Evolutionary conservation across 176 grass and related monocot species (phyloP).

Genomic region (Olyra latifolia): DNA sequence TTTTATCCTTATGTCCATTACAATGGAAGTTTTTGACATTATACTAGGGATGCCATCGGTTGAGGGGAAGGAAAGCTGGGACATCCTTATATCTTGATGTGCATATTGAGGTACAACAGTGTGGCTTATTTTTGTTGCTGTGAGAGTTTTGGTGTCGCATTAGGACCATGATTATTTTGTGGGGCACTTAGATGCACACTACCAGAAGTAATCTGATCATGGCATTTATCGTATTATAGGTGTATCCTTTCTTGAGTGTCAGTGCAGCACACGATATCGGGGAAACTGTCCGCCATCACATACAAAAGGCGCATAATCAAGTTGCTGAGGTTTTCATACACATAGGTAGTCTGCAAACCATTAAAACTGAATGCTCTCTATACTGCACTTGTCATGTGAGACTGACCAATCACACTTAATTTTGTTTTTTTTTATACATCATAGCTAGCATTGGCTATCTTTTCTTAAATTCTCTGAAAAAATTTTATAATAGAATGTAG

Average conservation of each 20-base stretch:
- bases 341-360: conserved; percentile 60
- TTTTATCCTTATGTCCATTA: neutral
- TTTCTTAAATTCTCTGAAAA: conserved; percentile 8
- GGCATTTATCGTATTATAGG: conserved; percentile 43
- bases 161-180: conserved; percentile 9
- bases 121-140: conserved; percentile 32
- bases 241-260: conserved; percentile 90
- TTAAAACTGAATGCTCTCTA: conserved; percentile 2
- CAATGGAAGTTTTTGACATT: conserved; percentile 9
- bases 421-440: neutral
- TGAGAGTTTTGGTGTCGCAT: conserved; percentile 12
- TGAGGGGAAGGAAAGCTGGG: conserved; percentile 97
- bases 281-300: conserved; percentile 85
- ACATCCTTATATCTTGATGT: conserved; percentile 94
- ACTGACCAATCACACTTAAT: neutral
- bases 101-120: conserved; percentile 75
- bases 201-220: conserved; percentile 24
- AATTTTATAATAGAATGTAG: neutral
- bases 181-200: neutral
- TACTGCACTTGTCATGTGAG: conserved; percentile 29
- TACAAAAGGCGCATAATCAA: conserved; percentile 79
- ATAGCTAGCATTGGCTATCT: conserved; percentile 1
- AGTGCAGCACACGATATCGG: conserved; percentile 94
- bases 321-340: conserved; percentile 96
- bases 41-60: conserved; percentile 76